Base-by-base conservation (phyloP, 495 filamentous ascomycete genomes). In the Platismatia glauca region DNA sequence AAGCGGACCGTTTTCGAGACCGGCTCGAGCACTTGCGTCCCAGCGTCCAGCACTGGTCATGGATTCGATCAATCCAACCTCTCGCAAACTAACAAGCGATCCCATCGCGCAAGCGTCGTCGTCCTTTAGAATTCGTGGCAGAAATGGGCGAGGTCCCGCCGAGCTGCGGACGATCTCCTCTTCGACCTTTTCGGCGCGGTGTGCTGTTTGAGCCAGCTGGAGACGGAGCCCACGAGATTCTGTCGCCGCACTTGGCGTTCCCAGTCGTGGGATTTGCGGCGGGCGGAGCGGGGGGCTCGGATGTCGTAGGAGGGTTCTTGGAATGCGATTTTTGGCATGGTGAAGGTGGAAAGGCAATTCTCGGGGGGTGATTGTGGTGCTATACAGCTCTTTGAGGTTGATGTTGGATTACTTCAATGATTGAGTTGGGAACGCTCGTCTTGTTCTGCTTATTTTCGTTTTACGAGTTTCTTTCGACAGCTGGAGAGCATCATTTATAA, bases 171-270 rank as follows among this genome's bases (percentile, higher is more conserved):
- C 1, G 50, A 53, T 33, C 50, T 18, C 13, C 50, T 29, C 50
- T 53, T 53, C 0, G 50, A 33, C 24, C 29, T 6, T 53, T 33
- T 53, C 6, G 50, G 50, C 0, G 50, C 50, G 29, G 50, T n/a
- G 29, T 53, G 50, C 50, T 52, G 48, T 31, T 52, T 53, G 27
- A 53, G 50, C 50, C 50, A 53, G 50, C 50, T 53, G 50, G 50
- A 53, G 29, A 53, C 0, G 27, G 50, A 33, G 29, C 50, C 50
- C 50, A 53, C 5, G 50, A 53, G 50, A 29, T 53, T 53, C 50
- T 53, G 50, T 0, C 50, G 50, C 1, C 50, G 50, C 24, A 33
- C 27, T 53, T 53, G 15, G 1, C 50, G 50, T 11, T 53, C 50
- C 50, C 50, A 53, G 50, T 53, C 50, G 16, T 53, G 29, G 50